Conservation (phyloP, 2,329 filamentous ascomycete genomes). For the Emergomyces orientalis region DNA sequence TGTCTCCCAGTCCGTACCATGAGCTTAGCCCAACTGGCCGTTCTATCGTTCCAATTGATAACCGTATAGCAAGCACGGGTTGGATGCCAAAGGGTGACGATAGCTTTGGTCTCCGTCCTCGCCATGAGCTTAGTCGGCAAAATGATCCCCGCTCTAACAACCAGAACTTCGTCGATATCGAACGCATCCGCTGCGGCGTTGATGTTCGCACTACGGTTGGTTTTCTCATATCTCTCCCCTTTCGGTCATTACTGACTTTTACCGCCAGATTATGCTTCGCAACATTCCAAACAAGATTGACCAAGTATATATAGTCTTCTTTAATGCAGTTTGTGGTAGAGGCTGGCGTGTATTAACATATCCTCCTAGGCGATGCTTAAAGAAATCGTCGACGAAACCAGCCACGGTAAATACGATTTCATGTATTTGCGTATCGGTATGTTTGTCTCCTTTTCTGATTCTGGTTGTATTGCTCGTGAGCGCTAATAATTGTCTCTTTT, state of each 20-base stretch:
- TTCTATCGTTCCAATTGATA: conserved; percentile 31
- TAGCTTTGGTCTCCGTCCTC: conserved; percentile 23
- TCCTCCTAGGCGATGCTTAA: conserved; percentile 57
- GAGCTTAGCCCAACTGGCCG: conserved; percentile 34
- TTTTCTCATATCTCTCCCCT: conserved; percentile 10
- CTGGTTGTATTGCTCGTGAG: not conserved
- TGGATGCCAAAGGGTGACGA: conserved; percentile 27
- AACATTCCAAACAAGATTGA: conserved; percentile 91
- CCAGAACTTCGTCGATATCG: conserved; percentile 38
- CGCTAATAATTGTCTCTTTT: conserved; percentile 7
- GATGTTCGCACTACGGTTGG: conserved; percentile 68
- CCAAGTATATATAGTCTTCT: conserved; percentile 33
- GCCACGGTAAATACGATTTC: conserved; percentile 81
- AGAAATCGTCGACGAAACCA: conserved; percentile 66
- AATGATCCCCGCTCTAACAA: conserved; percentile 26
- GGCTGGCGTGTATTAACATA: not conserved
- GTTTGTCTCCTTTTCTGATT: conserved; percentile 10
- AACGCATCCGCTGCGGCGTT: conserved; percentile 47
- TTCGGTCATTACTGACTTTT: conserved; percentile 11
- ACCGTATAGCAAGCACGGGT: conserved; percentile 25
- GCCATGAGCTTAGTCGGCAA: conserved; percentile 21
- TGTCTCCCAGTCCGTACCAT: conserved; percentile 20
- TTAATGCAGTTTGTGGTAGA: not conserved
- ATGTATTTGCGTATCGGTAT: conserved; percentile 78
- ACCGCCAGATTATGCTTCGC: conserved; percentile 70